Percentiles rank a stretch among this genome's conserved stretches.
These are phyloP conservation scores for Nicotiana sylvestris DNA, from an alignment of 257 asterid species.

Conservation along the genomic window DNA sequence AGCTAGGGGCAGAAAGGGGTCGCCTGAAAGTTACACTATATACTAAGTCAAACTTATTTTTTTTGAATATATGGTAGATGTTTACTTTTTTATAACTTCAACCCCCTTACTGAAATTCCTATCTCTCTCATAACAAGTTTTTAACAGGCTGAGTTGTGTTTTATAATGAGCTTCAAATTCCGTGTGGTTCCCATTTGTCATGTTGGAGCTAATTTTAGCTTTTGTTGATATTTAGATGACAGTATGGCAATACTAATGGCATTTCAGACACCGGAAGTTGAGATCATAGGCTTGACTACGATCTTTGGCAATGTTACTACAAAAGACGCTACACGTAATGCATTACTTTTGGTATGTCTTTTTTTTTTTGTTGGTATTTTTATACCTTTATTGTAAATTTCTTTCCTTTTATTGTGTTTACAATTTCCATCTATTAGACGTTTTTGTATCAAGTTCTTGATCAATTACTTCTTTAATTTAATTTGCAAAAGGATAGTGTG, in stretches of 20 bases:
- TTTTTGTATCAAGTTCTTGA: constrained; percentile 38
- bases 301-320: constrained; percentile 88
- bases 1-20: too few species aligned
- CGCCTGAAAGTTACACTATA: too few species aligned
- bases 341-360: constrained; percentile 78
- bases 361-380: constrained; percentile 11
- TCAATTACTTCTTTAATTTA: constrained; percentile 34
- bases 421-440: not conserved
- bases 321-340: constrained; percentile 77
- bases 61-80: too few species aligned
- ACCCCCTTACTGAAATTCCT: too few species aligned
- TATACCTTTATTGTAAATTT: not conserved
- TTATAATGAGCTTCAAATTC: not conserved
- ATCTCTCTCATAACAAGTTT: not conserved
- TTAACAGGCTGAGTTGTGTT: not conserved
- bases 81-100: too few species aligned
- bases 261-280: constrained; percentile 76
- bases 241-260: constrained; percentile 95
- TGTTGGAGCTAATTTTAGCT: constrained; percentile 6
- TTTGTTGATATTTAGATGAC: constrained; percentile 60
- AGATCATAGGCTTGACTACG: constrained; percentile 83
- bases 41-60: too few species aligned
- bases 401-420: constrained; percentile 1
- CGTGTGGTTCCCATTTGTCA: not conserved
- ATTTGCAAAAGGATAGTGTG: constrained; percentile 98